Base-by-base conservation (phyloP, 495 filamentous ascomycete genomes). In the Elasticomyces elasticus region DNA sequence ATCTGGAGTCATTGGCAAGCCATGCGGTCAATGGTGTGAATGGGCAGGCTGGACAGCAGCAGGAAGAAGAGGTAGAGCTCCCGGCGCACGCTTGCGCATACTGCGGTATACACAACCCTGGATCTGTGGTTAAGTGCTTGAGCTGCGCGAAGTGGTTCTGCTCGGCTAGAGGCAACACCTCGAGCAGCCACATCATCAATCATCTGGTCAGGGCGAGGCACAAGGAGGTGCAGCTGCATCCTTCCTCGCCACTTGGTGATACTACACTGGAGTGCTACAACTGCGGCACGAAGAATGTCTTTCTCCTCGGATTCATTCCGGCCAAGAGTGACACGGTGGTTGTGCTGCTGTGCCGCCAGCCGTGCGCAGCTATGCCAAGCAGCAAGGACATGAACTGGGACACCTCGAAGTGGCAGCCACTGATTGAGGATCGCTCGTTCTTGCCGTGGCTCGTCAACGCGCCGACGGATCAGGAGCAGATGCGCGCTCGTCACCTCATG, bases 341-440 rank as follows among this genome's bases (percentile, higher is more conserved):
- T 20, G 92, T 99, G 17, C 79, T 99, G 37, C 78, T 99, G 9
- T 99, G 92, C 69, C 87, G 92, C 27, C 92, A 97, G 67, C 92
- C 92, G 42, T 99, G 92, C 70, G 92, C 89, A 35, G 81, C 94
- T 28, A 89, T 85, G 74, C 85, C 87, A 4, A 62, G 59, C 49
- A 89, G 88, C n/a, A 99, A 99, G 72, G 92, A 97, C 64, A 99
- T 99, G 92, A 97, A 91, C 67, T 99, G 92, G 92, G 92, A 99
- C 70, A 91, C 89, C 13, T 95, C 94, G 7, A 82, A 89, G 59
- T 99, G 92, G 92, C 90, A 97, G 62, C 92, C 92, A 2, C 75
- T 99, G 33, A 96, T 99, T 55, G 90, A 96, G 65, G 92, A 99
- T 62, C 88, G 92, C 26, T 91, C 89, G 7, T 99, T 99, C 64